Percentiles rank a stretch among this genome's conserved stretches.
Conservation (phyloP, 495 filamentous ascomycete species). For the Articulospora tetracladia region DNA sequence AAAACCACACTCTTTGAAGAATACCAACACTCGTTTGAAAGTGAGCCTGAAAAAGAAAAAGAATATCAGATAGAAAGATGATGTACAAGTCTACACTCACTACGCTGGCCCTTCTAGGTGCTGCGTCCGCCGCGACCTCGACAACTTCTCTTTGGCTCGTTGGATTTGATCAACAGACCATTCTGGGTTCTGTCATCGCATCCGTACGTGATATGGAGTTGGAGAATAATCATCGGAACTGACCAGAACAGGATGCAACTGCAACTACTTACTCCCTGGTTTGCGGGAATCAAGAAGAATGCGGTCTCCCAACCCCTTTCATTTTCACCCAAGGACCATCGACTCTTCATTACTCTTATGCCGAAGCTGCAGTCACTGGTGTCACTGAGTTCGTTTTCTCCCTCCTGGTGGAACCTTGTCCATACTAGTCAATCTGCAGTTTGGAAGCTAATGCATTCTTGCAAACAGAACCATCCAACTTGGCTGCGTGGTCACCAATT, state of each 20-base stretch:
- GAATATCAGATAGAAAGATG: not conserved
- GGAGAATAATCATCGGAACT: not conserved
- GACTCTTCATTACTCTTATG: constrained; percentile 13
- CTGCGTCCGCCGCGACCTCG: constrained; percentile 6
- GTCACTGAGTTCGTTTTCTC: not conserved
- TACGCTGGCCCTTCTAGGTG: constrained; percentile 7
- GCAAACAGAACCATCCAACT: constrained; percentile 6
- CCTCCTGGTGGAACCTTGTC: no score
- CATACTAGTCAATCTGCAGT: not conserved
- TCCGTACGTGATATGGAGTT: constrained; percentile 11
- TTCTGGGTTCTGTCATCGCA: constrained; percentile 12
- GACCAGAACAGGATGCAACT: constrained; percentile 10
- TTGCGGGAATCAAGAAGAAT: constrained; percentile 4
- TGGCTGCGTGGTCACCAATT: constrained; percentile 13
- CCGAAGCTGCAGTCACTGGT: not conserved
- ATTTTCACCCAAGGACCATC: constrained; percentile 17
- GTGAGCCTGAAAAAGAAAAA: not conserved
- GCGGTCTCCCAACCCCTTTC: constrained; percentile 12
- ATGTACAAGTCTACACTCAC: constrained; percentile 15
- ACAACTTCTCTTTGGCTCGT: not conserved
- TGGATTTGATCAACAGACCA: constrained; percentile 11
- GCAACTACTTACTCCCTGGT: constrained; percentile 17
- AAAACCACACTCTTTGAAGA: no score
- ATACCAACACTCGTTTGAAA: no score
- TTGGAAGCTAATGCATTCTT: not conserved